These are phyloP conservation scores for Diversispora epigaea DNA, from an alignment of 192 early-diverging fungal species.

Conservation along the genomic window DNA sequence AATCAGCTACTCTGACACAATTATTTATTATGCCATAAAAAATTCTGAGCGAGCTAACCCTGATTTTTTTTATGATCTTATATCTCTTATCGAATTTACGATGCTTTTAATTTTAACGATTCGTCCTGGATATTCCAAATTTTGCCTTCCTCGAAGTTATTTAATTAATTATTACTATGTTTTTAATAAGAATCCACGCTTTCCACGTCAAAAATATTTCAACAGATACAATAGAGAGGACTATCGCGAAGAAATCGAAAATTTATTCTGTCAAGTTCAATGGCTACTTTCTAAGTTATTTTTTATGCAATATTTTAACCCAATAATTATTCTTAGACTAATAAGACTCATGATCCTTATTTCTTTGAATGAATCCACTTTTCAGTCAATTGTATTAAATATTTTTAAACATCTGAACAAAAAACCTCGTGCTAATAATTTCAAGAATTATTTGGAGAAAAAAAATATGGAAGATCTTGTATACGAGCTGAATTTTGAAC, in stretches of 20 bases:
- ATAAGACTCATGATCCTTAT: constrained; percentile 20
- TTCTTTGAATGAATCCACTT: constrained; percentile 13
- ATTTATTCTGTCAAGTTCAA: background rate
- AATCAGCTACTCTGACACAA: background rate
- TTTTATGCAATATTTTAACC: background rate
- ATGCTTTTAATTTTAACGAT: constrained; percentile 4
- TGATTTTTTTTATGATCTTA: constrained; percentile 9
- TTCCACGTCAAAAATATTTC: background rate
- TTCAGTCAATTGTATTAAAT: background rate
- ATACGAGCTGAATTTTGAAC: background rate
- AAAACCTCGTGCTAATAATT: background rate
- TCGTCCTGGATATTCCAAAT: background rate
- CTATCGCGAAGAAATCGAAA: background rate
- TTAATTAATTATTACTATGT: constrained; percentile 15
- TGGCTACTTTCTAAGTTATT: background rate
- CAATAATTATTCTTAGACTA: background rate
- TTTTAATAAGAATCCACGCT: background rate
- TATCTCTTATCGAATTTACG: constrained; percentile 22
- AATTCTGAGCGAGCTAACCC: background rate
- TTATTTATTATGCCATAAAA: constrained; percentile 19
- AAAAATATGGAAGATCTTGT: background rate
- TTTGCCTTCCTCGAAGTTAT: constrained; percentile 16
- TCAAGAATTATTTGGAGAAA: background rate
- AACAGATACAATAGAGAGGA: background rate
- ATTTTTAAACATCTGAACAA: background rate